Evolutionary conservation across 805 yeast genomes (phyloP).

Genomic region (Starmerella kuoi): DNA sequence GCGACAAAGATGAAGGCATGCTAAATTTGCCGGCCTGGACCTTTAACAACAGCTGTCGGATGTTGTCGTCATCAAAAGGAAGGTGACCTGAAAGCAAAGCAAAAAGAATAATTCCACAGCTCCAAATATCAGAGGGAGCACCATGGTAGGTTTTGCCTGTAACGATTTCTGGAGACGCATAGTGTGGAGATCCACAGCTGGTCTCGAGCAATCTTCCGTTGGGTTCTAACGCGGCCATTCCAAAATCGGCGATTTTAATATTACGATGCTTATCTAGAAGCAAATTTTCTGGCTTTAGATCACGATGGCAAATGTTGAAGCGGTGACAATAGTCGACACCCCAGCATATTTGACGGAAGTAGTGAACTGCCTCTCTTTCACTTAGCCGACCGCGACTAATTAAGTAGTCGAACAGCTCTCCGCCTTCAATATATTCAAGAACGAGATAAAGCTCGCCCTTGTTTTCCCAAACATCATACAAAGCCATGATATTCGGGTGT

Average conservation of each 20-base stretch:
- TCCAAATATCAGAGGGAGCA: conserved; percentile 95
- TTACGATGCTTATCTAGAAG: conserved; percentile 70
- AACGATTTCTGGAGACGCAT: conserved; percentile 96
- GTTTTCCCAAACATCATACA: conserved; percentile 97
- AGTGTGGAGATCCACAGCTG: conserved; percentile 96
- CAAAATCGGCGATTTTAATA: conserved; percentile 95
- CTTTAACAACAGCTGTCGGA: conserved; percentile 70
- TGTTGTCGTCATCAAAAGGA: conserved; percentile 94
- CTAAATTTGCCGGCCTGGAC: conserved; percentile 82
- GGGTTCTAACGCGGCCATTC: conserved; percentile 95
- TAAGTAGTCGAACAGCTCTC: conserved; percentile 84
- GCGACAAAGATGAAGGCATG: conserved; percentile 68
- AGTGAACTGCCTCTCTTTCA: conserved; percentile 79
- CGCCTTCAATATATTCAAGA: conserved; percentile 92
- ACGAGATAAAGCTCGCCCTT: conserved; percentile 82
- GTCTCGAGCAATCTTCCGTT: conserved; percentile 76
- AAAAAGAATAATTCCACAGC: conserved; percentile 89
- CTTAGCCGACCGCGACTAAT: conserved; percentile 80
- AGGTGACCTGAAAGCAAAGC: conserved; percentile 89
- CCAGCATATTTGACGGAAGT: conserved; percentile 73
- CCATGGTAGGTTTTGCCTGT: conserved; percentile 94
- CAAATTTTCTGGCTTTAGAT: conserved; percentile 70
- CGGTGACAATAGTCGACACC: conserved; percentile 80
- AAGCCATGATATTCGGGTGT: conserved; percentile 84
- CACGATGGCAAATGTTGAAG: conserved; percentile 79